Conservation (phyloP, 2,329 filamentous ascomycete genomes). For the Fusarium drepaniforme region DNA sequence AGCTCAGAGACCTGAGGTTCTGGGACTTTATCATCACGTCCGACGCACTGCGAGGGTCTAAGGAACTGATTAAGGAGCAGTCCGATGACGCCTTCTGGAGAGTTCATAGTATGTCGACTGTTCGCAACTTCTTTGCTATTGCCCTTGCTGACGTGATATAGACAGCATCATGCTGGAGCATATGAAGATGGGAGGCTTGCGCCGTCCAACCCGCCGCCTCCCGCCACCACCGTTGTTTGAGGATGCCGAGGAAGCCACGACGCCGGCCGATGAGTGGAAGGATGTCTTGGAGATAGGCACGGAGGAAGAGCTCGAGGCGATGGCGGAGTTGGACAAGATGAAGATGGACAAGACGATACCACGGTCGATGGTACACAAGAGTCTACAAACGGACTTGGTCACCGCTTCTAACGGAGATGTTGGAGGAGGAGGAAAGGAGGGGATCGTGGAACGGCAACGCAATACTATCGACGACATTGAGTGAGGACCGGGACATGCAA, state of each 20-base stretch:
- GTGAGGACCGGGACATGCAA: neutral
- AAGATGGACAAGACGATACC: neutral
- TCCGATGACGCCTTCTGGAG: constrained; percentile 20
- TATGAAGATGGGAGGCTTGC: neutral
- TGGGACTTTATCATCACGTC: constrained; percentile 41
- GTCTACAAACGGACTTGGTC: neutral
- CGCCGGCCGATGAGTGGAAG: neutral
- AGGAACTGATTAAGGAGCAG: constrained; percentile 30
- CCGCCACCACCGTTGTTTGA: constrained; percentile 24
- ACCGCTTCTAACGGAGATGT: neutral
- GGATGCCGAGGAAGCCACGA: neutral
- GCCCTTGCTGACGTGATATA: constrained; percentile 12
- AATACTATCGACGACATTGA: neutral
- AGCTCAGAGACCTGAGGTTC: constrained; percentile 26
- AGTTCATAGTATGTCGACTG: constrained; percentile 6
- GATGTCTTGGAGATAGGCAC: neutral
- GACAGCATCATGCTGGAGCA: constrained; percentile 8
- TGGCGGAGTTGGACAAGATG: neutral
- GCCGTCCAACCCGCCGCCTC: neutral
- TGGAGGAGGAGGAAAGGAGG: neutral
- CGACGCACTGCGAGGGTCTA: constrained; percentile 29
- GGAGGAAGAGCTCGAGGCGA: neutral
- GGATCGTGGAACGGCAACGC: neutral
- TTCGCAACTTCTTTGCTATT: neutral
- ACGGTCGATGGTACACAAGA: neutral